Evolutionary conservation across 306 rosid genomes (phyloP).

Genomic region (Medicago arabica): DNA sequence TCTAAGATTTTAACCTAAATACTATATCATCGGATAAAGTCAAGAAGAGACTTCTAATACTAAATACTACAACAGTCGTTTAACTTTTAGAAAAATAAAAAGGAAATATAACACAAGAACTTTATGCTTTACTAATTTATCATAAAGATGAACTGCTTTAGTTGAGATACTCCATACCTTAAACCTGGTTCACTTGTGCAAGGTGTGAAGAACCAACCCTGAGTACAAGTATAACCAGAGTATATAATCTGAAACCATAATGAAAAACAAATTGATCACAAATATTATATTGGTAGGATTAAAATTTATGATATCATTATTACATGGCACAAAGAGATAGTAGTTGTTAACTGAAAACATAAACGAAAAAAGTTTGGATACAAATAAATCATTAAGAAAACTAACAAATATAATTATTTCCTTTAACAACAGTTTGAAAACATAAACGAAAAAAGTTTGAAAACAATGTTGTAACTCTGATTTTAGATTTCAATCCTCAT

Average conservation of each 20-base stretch:
- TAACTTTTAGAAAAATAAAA: not conserved
- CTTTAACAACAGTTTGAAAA: no score
- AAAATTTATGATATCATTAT: not conserved
- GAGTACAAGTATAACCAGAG: constrained; percentile 84
- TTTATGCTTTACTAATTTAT: not conserved
- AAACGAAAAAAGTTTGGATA: not conserved
- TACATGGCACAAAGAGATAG: not conserved
- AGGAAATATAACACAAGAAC: not conserved
- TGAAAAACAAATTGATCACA: not conserved
- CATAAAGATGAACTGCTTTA: constrained; percentile 25
- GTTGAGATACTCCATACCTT: constrained; percentile 61
- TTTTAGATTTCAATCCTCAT: not conserved
- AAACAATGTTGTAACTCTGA: not conserved
- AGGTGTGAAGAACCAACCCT: constrained; percentile 99
- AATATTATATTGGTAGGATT: constrained; percentile 3
- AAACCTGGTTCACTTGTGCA: constrained; percentile 80
- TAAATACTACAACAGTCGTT: not conserved
- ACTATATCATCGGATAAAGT: not conserved
- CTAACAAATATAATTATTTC: not conserved
- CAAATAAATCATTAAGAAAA: not conserved
- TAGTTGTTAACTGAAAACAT: not conserved
- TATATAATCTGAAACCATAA: constrained; percentile 66
- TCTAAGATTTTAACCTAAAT: not conserved
- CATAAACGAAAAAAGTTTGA: no score
- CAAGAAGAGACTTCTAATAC: not conserved